Evolutionary conservation across 768 basidiomycete species (phyloP).

Genomic region (Leucogyrophana mollusca): DNA sequence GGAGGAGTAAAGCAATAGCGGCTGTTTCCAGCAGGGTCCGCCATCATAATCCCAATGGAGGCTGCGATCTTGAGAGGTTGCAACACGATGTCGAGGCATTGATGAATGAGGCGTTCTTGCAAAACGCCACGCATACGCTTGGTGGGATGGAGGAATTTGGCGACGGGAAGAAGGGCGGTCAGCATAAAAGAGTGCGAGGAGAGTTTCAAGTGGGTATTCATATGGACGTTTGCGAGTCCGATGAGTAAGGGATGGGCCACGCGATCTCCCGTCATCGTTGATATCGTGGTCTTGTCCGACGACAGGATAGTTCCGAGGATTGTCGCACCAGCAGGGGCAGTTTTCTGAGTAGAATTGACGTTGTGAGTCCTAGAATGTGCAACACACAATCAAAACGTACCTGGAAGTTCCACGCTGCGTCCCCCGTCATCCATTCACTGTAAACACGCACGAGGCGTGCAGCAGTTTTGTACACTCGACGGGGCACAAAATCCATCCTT

Average conservation of each 20-base stretch:
- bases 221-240: constrained; percentile 10
- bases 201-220: constrained; percentile 14
- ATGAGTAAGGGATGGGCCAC: constrained; percentile 16
- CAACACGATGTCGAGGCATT: constrained; percentile 15
- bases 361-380: too few species aligned
- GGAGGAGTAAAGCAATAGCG: constrained; percentile 26
- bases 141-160: constrained; percentile 15
- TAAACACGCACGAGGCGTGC: constrained; percentile 12
- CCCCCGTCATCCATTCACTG: constrained; percentile 17
- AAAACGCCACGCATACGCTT: constrained; percentile 9
- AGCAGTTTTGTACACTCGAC: constrained; percentile 10
- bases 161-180: constrained; percentile 12
- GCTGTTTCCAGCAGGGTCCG: constrained; percentile 19
- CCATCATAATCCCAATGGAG: constrained; percentile 14
- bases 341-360: too few species aligned
- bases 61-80: constrained; percentile 15
- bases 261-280: constrained; percentile 10
- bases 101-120: constrained; percentile 16
- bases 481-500: constrained; percentile 16
- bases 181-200: constrained; percentile 14
- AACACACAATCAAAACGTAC: too few species aligned
- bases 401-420: constrained; percentile 16
- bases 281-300: constrained; percentile 19
- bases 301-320: constrained; percentile 15
- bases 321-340: too few species aligned